phyloP scores from a whole-genome alignment of 805 yeast species.

The Sugiyamaella americana region DNA sequence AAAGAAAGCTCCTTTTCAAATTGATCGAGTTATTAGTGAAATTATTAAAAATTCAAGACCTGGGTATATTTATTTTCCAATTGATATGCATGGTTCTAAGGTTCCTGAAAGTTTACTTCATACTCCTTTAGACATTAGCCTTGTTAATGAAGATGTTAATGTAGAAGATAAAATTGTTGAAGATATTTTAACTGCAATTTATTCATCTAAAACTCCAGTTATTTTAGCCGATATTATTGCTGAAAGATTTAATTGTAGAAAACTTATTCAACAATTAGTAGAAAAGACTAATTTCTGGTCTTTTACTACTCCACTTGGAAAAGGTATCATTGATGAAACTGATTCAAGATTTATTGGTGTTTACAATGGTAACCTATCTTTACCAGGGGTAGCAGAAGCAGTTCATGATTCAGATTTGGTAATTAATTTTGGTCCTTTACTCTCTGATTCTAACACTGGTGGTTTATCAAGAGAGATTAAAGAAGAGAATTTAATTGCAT shows the following conservation, averaged over 20 bases:
- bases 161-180: constrained; percentile 36
- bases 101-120: constrained; percentile 33
- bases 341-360: constrained; percentile 59
- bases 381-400: constrained; percentile 41
- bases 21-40: constrained; percentile 59
- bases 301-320: constrained; percentile 61
- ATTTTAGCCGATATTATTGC: constrained; percentile 67
- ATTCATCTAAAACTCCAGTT: constrained; percentile 52
- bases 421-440: constrained; percentile 61
- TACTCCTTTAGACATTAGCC: constrained; percentile 29
- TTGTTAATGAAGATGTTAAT: constrained; percentile 27
- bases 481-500: constrained; percentile 39
- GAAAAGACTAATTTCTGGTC: constrained; percentile 46
- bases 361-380: constrained; percentile 58
- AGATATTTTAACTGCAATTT: constrained; percentile 45
- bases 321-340: constrained; percentile 69
- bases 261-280: constrained; percentile 44
- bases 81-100: constrained; percentile 41
- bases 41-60: constrained; percentile 62
- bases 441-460: constrained; percentile 67
- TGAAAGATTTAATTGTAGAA: constrained; percentile 50
- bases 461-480: constrained; percentile 47
- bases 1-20: constrained; percentile 46
- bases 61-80: constrained; percentile 75
- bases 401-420: constrained; percentile 59